Evolutionary conservation across 352 stramenopile genomes (phyloP).

Genomic region (Pythium sukuiense): DNA sequence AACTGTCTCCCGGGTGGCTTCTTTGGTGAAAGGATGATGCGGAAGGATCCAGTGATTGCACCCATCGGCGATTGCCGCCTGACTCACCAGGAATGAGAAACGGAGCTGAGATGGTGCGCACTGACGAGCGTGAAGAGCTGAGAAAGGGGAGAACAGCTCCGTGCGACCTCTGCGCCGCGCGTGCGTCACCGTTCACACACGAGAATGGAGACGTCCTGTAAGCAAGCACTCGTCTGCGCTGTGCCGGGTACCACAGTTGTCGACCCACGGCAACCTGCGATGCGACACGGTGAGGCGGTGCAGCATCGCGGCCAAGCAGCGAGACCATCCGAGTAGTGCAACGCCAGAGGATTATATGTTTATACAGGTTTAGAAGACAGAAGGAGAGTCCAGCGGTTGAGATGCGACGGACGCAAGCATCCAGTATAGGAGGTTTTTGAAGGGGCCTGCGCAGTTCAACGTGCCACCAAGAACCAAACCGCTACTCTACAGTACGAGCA

Average conservation of each 20-base stretch:
- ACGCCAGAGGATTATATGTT: neutral
- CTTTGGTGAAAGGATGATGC: too few species aligned
- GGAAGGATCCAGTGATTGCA: too few species aligned
- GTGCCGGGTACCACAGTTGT: neutral
- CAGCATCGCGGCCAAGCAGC: neutral
- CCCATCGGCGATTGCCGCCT: too few species aligned
- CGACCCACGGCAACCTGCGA: neutral
- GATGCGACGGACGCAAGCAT: neutral
- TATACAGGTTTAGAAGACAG: neutral
- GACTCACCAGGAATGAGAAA: too few species aligned
- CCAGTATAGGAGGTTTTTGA: neutral
- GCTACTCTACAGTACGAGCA: neutral
- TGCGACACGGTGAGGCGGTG: slow-evolving; percentile 1
- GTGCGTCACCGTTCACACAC: neutral
- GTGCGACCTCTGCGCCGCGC: too few species aligned
- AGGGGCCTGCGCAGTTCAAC: neutral
- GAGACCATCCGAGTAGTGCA: neutral
- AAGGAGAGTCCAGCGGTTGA: neutral
- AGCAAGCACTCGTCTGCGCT: neutral
- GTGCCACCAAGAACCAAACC: neutral
- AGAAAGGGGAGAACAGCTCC: too few species aligned
- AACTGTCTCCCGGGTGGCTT: too few species aligned
- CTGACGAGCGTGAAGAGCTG: too few species aligned
- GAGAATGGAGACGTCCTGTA: neutral
- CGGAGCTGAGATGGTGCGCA: too few species aligned